These are phyloP conservation scores for Fusarium avenaceum DNA, from an alignment of 2,329 filamentous ascomycete species.

Conservation along the genomic window DNA sequence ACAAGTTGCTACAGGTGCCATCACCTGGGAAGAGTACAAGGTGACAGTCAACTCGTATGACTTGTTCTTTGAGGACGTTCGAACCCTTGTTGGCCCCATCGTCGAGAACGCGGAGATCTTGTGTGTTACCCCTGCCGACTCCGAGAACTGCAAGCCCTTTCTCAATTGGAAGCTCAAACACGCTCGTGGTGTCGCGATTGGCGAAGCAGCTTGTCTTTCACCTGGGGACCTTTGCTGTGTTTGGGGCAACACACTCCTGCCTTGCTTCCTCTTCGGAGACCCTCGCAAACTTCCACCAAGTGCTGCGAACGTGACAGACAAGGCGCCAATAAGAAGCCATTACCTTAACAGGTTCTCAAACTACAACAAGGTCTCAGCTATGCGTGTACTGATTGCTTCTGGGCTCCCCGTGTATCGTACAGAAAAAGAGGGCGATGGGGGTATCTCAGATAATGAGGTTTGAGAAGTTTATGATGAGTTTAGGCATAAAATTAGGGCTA, in stretches of 20 bases:
- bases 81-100: background rate
- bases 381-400: no score
- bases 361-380: accelerated
- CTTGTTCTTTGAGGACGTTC: background rate
- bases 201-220: conserved; percentile 45
- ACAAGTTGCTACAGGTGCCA: background rate
- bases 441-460: no score
- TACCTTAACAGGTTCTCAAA: background rate
- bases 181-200: conserved; percentile 30
- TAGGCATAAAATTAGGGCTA: no score
- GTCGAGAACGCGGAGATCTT: conserved; percentile 15
- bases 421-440: no score
- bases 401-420: no score
- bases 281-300: conserved; percentile 32
- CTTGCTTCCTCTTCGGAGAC: conserved; percentile 44
- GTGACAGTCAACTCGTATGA: background rate
- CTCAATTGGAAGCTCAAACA: background rate
- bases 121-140: conserved; percentile 26
- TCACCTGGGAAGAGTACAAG: background rate
- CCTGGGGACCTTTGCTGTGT: conserved; percentile 40
- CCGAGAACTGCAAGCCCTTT: background rate
- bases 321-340: background rate
- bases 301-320: conserved; percentile 3
- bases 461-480: no score
- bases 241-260: conserved; percentile 45